Evolutionary conservation across 2,329 filamentous ascomycete species (phyloP).

Genomic region (Colletotrichum somersetense): DNA sequence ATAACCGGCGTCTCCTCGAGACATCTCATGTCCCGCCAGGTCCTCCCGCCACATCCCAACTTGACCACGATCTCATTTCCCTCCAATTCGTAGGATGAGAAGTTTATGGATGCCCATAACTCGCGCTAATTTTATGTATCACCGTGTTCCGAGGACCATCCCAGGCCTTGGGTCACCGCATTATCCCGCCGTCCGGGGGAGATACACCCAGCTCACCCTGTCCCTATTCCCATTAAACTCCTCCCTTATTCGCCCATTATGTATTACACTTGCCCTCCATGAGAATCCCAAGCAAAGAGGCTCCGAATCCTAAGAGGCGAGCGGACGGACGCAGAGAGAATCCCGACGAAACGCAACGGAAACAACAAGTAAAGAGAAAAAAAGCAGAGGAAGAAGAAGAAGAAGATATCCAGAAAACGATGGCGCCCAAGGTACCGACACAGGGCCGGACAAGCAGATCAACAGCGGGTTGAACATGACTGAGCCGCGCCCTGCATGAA

Average conservation of each 20-base stretch:
- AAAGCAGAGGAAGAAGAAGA: too few relatives aligned
- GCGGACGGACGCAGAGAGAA: background rate
- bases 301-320: background rate
- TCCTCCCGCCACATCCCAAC: background rate
- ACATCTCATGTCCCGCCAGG: background rate
- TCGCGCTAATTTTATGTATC: conserved; percentile 2
- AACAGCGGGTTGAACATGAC: background rate
- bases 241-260: background rate
- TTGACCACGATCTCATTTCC: background rate
- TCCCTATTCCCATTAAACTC: background rate
- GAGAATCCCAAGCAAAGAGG: background rate
- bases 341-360: background rate
- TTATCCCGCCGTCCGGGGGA: background rate
- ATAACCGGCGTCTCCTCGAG: background rate
- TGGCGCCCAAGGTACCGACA: background rate
- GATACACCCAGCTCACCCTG: background rate
- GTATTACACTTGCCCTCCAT: background rate
- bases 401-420: background rate
- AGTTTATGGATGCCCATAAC: background rate
- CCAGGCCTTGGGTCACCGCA: background rate
- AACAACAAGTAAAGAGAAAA: background rate
- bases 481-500: background rate
- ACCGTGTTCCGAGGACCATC: background rate
- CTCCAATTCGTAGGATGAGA: background rate
- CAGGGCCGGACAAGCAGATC: background rate